These are phyloP conservation scores for Citrus maxima DNA, from an alignment of 345 rosid species.

Conservation along the genomic window DNA sequence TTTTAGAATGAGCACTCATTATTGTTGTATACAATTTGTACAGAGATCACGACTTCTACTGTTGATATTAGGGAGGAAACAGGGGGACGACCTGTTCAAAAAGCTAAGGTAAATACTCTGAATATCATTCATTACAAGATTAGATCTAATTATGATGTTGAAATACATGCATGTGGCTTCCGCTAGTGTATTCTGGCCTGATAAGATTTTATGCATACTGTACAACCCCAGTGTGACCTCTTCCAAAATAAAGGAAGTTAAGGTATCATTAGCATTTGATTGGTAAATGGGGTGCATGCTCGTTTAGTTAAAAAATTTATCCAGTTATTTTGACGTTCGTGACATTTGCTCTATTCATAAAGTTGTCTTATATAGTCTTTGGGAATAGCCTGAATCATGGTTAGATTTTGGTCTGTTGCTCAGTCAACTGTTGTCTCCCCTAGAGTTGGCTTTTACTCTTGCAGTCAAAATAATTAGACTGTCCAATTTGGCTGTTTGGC, in stretches of 20 bases:
- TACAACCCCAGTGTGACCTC: background rate
- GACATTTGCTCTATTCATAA: background rate
- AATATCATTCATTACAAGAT: background rate
- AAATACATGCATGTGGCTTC: background rate
- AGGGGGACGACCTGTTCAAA: constrained; percentile 57
- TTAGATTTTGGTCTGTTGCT: background rate
- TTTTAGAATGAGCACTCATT: background rate
- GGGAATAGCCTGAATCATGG: background rate
- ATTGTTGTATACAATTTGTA: background rate
- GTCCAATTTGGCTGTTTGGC: background rate
- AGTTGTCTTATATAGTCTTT: background rate
- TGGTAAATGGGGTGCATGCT: background rate
- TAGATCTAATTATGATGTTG: background rate
- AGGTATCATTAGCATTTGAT: background rate
- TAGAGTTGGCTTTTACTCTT: background rate
- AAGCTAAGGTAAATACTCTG: constrained; percentile 50
- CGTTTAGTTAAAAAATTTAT: background rate
- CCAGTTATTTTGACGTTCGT: background rate
- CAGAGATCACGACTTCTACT: constrained; percentile 53
- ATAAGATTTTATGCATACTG: background rate
- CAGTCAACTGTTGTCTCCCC: background rate
- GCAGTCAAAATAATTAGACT: background rate
- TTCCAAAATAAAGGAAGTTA: background rate
- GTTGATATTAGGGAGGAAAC: constrained; percentile 60
- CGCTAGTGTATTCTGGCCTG: background rate